Percentiles rank a stretch among this genome's conserved stretches.
Evolutionary conservation across 306 rosid species (phyloP).

Genomic region (Castanopsis chinensis): DNA sequence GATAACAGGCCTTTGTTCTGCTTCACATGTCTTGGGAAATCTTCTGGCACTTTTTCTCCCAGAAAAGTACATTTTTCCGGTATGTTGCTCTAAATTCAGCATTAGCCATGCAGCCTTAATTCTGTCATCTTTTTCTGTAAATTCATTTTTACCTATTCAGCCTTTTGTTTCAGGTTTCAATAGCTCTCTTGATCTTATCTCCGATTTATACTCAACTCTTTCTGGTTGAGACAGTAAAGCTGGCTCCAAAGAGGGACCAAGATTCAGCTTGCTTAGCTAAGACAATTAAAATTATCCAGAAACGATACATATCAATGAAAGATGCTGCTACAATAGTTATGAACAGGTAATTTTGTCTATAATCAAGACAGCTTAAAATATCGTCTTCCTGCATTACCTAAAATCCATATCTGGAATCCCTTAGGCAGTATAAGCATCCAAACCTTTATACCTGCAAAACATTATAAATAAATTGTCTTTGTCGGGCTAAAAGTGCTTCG

Average conservation of each 20-base stretch:
- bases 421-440: not conserved
- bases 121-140: not conserved
- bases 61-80: conserved; percentile 46
- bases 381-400: not conserved
- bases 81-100: conserved; percentile 7
- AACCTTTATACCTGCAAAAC: not conserved
- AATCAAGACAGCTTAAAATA: not conserved
- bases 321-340: conserved; percentile 55
- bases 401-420: not conserved
- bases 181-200: conserved; percentile 51
- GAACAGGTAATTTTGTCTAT: conserved; percentile 42
- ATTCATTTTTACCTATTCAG: not conserved
- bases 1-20: conserved; percentile 65
- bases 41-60: conserved; percentile 65
- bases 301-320: conserved; percentile 60
- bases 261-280: conserved; percentile 41
- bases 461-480: not conserved
- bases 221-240: conserved; percentile 48
- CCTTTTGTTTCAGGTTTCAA: conserved; percentile 57
- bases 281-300: conserved; percentile 33
- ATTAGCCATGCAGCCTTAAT: not conserved
- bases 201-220: conserved; percentile 66
- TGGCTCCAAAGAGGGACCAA: conserved; percentile 25
- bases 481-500: not conserved
- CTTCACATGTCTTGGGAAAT: conserved; percentile 59